Evolutionary conservation across 2,329 filamentous ascomycete genomes (phyloP), one percentile per base, ranked within the genome.

Genomic region (Sarocladium kiliense): DNA sequence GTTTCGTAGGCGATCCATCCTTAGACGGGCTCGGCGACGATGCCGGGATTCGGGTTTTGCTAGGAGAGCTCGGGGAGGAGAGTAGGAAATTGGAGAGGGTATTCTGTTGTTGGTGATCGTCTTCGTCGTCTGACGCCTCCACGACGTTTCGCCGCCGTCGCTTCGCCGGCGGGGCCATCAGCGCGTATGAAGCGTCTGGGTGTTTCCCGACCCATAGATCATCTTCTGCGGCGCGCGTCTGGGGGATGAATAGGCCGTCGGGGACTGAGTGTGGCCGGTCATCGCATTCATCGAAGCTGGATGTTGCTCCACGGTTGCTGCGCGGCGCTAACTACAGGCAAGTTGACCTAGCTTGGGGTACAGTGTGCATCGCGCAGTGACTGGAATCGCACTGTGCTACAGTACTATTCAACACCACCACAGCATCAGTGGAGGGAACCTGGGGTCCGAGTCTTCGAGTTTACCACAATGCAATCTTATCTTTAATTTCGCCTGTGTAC

Each of bases 111-210:
- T 36, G 65, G 64, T 63, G 66, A 54, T 79, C 74, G 60, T 79
- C 75, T 60, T 81, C 77, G 59, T 79, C 75, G 54, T 78, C 78
- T 44, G 74, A 74, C 59, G 69, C 69, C 53, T 76, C 73, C 58
- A 82, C 68, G 63, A 79, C 69, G 66, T 80, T 83, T 62, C 77
- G 79, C 74, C 76, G 81, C 62, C 78, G 79, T 67, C 82, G 78
- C 71, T 82, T 82, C 66, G 79, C 72, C 59, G 78, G 76, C 69
- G 80, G 79, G 64, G 78, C 77, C 81, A 84, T 84, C 62, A 70
- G 61, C 64, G 68, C 65, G 60, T 62, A 55, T 62, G 59, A 54
- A 61, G 62, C 64, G 68, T 69, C 55, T 62, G 64, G 56, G 56
- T 47, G 51, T 19, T 51, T 16, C 30, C 14, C 4, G 47, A 34